Percentiles rank a stretch among this genome's conserved stretches.
phyloP scores from a whole-genome alignment of 352 stramenopile species.

The Globisporangium paddicum region DNA sequence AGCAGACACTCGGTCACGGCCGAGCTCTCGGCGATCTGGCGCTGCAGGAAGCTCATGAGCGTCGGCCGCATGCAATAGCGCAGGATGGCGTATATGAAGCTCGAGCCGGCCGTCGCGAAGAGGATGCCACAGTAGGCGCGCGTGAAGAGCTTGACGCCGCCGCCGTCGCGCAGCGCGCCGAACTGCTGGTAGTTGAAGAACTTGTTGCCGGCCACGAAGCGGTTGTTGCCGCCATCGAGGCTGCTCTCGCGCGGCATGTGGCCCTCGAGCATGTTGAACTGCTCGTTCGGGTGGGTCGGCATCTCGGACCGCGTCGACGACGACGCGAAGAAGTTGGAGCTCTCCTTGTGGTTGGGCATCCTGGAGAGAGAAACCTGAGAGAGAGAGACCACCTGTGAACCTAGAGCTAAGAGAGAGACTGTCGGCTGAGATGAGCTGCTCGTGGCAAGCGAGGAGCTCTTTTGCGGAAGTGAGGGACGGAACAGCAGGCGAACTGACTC shows the following conservation, averaged over 20 bases:
- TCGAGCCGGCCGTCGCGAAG: conserved; percentile 46
- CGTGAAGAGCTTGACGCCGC: conserved; percentile 60
- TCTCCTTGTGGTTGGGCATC: conserved; percentile 13
- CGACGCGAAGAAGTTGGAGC: conserved; percentile 10
- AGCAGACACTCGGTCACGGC: conserved; percentile 67
- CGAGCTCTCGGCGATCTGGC: conserved; percentile 45
- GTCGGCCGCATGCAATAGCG: conserved; percentile 62
- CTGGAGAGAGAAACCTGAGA: too few species aligned
- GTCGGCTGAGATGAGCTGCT: not conserved
- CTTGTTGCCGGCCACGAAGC: conserved; percentile 50
- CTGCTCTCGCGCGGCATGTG: conserved; percentile 3
- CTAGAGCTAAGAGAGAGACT: conserved; percentile 1
- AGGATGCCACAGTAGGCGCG: conserved; percentile 48
- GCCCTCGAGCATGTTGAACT: conserved; percentile 13
- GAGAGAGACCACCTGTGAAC: too few species aligned
- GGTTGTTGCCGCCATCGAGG: conserved; percentile 10
- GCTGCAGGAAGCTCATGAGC: conserved; percentile 59
- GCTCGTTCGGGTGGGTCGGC: not conserved
- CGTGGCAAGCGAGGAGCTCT: too few species aligned
- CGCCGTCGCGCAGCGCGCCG: conserved; percentile 55
- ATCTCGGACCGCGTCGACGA: conserved; percentile 2
- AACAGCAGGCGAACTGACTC: not conserved
- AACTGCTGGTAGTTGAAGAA: conserved; percentile 80
- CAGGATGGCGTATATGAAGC: conserved; percentile 57
- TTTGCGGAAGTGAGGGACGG: too few species aligned